Evolutionary conservation across 139 green algal species (phyloP).

Genomic region (Edaphochlamys debaryana): DNA sequence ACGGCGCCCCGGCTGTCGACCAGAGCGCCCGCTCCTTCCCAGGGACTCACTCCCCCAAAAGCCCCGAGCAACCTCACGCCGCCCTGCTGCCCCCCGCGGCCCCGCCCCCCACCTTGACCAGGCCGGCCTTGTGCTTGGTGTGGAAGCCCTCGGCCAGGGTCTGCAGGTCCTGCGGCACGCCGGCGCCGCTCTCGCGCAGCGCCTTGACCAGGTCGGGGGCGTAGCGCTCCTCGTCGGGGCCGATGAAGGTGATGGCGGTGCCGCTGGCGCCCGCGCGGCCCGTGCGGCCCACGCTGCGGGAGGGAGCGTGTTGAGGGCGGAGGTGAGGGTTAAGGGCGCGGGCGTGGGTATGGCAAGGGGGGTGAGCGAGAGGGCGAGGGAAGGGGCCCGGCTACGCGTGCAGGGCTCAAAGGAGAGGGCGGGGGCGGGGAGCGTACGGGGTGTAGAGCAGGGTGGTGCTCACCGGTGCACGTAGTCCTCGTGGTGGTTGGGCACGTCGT

Average conservation of each 20-base stretch:
- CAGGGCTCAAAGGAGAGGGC: too few species aligned
- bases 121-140: slow-evolving; percentile 82
- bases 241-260: slow-evolving; percentile 97
- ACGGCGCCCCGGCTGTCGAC: too few species aligned
- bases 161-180: slow-evolving; percentile 78
- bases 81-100: too few species aligned
- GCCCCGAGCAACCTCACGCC: too few species aligned
- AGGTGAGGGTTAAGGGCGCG: neutral
- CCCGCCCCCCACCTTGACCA: slow-evolving; percentile 68
- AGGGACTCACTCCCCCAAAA: too few species aligned
- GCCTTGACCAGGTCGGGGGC: slow-evolving; percentile 96
- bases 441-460: too few species aligned
- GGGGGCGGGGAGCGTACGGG: too few species aligned
- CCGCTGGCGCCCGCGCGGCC: slow-evolving; percentile 88
- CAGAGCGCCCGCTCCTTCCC: too few species aligned
- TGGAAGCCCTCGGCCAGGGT: slow-evolving; percentile 82
- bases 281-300: slow-evolving; percentile 84
- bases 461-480: slow-evolving; percentile 97
- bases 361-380: too few species aligned
- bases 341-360: neutral
- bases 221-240: slow-evolving; percentile 88
- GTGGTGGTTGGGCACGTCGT: slow-evolving; percentile 97
- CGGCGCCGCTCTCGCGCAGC: slow-evolving; percentile 80
- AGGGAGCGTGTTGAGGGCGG: neutral
- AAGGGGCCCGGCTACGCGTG: too few species aligned